These are phyloP conservation scores for Phytophthora capsici DNA, from an alignment of 352 stramenopile species.

Conservation along the genomic window DNA sequence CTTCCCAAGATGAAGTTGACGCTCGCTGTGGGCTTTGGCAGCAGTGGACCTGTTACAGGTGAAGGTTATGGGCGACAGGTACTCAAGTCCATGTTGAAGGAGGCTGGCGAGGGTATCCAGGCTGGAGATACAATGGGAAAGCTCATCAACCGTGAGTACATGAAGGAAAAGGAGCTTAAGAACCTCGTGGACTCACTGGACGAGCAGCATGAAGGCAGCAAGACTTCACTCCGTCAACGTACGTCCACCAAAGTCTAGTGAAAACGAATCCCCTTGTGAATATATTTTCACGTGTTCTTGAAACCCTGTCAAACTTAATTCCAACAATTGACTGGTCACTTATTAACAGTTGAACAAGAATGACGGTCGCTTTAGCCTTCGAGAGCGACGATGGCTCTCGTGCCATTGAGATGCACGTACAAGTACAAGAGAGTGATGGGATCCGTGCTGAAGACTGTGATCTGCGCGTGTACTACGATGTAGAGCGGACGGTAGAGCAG, in stretches of 20 bases:
- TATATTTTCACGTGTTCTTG: conserved; percentile 17
- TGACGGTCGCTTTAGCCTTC: conserved; percentile 82
- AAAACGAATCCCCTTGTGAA: conserved; percentile 35
- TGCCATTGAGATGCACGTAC: conserved; percentile 68
- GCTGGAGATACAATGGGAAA: conserved; percentile 82
- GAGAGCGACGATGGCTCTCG: conserved; percentile 85
- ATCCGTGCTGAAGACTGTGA: conserved; percentile 47
- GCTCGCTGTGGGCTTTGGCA: conserved; percentile 83
- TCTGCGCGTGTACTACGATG: conserved; percentile 69
- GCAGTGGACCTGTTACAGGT: conserved; percentile 70
- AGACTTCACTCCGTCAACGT: conserved; percentile 57
- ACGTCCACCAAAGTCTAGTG: conserved; percentile 30
- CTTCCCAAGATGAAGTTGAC: conserved; percentile 87
- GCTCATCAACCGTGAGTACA: conserved; percentile 71
- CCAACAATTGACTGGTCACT: conserved; percentile 8
- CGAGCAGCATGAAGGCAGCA: conserved; percentile 32
- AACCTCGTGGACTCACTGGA: conserved; percentile 42
- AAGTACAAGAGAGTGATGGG: conserved; percentile 62
- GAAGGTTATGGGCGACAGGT: conserved; percentile 79
- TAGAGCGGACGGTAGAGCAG: conserved; percentile 64
- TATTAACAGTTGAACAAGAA: conserved; percentile 13
- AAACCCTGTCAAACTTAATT: conserved; percentile 4
- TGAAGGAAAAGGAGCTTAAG: conserved; percentile 64
- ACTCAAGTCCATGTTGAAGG: conserved; percentile 69
- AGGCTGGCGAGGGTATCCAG: conserved; percentile 61